Percentiles rank a stretch among this genome's conserved stretches.
Evolutionary conservation across 1,284 basidiomycete genomes (phyloP).

Genomic region (Sporisorium exsertum): DNA sequence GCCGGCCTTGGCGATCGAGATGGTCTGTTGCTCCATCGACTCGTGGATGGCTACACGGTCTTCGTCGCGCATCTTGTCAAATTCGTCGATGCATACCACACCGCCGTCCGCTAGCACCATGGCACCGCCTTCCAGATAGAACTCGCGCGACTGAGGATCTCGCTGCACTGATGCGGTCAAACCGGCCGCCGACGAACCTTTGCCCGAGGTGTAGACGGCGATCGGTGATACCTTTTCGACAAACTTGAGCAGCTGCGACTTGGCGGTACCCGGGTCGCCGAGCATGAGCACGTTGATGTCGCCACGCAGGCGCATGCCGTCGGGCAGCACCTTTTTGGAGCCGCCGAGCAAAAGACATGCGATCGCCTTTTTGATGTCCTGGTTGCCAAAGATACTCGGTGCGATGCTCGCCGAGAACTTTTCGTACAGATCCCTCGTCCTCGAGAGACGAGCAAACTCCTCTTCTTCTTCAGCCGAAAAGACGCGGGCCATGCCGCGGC

Average conservation of each 20-base stretch:
- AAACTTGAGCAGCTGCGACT: constrained; percentile 96
- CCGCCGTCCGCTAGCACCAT: constrained; percentile 99
- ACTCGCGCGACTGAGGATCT: constrained; percentile 91
- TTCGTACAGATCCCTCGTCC: constrained; percentile 91
- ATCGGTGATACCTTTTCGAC: constrained; percentile 98
- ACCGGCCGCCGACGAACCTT: constrained; percentile 97
- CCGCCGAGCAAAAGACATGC: constrained; percentile 95
- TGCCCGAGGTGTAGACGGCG: constrained; percentile 97
- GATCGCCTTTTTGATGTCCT: constrained; percentile 98
- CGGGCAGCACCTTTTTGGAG: constrained; percentile 96
- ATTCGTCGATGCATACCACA: constrained; percentile 99
- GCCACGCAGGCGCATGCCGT: constrained; percentile 95
- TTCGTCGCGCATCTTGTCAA: constrained; percentile 99
- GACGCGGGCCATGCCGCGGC: constrained; percentile 75
- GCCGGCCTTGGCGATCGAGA: constrained; percentile 98
- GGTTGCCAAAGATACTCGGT: constrained; percentile 94
- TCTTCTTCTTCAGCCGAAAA: constrained; percentile 98
- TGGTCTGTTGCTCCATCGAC: constrained; percentile 99
- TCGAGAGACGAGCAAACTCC: constrained; percentile 89
- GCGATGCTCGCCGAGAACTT: constrained; percentile 93
- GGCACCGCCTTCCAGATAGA: constrained; percentile 97
- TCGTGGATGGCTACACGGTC: constrained; percentile 99
- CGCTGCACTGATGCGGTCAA: constrained; percentile 97
- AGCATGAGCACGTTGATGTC: constrained; percentile 97
- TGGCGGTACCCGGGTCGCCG: constrained; percentile 97